Evolutionary conservation across 2,329 filamentous ascomycete species (phyloP).

Genomic region (Talaromyces sp.): DNA sequence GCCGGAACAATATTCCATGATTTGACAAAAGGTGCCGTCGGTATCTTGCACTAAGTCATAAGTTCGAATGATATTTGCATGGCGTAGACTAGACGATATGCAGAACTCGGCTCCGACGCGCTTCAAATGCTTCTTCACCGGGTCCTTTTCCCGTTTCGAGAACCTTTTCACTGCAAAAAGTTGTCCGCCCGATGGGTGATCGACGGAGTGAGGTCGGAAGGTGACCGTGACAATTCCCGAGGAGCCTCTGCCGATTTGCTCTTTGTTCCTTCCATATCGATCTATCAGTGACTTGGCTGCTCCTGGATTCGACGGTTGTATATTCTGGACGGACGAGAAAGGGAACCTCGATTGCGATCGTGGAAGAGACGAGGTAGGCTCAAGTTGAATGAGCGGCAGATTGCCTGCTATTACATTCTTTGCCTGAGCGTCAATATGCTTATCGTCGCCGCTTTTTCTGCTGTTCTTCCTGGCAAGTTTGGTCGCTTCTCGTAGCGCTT

Average conservation of each 20-base stretch:
- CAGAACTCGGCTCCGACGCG: conserved; percentile 87
- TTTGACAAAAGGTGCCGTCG: conserved; percentile 75
- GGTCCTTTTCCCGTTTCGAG: conserved; percentile 77
- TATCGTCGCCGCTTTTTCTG: neutral
- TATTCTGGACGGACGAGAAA: neutral
- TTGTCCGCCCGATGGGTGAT: conserved; percentile 63
- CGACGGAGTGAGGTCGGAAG: conserved; percentile 76
- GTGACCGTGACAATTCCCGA: conserved; percentile 89
- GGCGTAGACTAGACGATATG: conserved; percentile 83
- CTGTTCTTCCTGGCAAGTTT: neutral
- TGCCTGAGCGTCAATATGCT: neutral
- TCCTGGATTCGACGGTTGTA: neutral
- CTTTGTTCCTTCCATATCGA: conserved; percentile 18
- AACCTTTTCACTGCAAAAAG: conserved; percentile 94
- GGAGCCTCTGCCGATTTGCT: conserved; percentile 72
- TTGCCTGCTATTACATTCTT: neutral
- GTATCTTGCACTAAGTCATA: conserved; percentile 82
- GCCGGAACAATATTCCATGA: conserved; percentile 91
- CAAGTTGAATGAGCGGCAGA: conserved; percentile 7
- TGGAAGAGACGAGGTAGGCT: neutral
- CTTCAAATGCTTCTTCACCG: conserved; percentile 87
- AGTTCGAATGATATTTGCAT: conserved; percentile 89
- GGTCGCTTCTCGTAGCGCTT: conserved; percentile 4
- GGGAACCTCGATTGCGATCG: neutral
- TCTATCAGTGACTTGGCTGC: conserved; percentile 7